Percentiles rank a stretch among this genome's conserved stretches.
phyloP scores from a whole-genome alignment of 2,329 filamentous ascomycete genomes.

The Phialocephala subalpina region DNA sequence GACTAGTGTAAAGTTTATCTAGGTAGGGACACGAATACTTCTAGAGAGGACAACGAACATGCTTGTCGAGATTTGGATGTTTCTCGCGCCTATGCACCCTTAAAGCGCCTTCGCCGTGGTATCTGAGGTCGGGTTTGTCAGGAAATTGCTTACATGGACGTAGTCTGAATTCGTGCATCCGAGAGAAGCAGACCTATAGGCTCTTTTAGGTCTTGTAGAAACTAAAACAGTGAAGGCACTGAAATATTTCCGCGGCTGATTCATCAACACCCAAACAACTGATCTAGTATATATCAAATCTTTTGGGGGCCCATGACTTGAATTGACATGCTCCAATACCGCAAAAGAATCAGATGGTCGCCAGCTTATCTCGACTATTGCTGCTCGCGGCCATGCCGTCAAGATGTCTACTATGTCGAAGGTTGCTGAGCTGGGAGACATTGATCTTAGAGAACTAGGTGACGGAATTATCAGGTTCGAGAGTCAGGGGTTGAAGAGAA shows the following conservation, averaged over 20 bases:
- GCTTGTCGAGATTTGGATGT: too few relatives aligned
- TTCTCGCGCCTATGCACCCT: too few relatives aligned
- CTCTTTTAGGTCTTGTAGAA: background rate
- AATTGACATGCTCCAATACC: background rate
- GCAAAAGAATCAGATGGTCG: background rate
- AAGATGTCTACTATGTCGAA: background rate
- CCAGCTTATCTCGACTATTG: background rate
- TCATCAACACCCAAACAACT: background rate
- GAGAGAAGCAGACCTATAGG: background rate
- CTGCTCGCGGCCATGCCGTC: too few relatives aligned
- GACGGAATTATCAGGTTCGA: background rate
- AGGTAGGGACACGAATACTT: too few relatives aligned
- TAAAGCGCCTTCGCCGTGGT: background rate
- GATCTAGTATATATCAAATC: background rate
- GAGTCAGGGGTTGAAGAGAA: background rate
- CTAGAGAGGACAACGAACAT: too few relatives aligned
- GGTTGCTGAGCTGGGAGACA: background rate
- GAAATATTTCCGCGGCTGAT: too few relatives aligned
- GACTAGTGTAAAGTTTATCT: too few relatives aligned
- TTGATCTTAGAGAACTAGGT: background rate
- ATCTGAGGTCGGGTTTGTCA: background rate
- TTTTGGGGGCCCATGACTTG: background rate
- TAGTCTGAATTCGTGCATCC: background rate
- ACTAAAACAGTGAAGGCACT: too few relatives aligned
- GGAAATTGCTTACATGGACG: background rate